phyloP scores from a whole-genome alignment of 2,329 filamentous ascomycete species.

The Tolypocladium sp. region DNA sequence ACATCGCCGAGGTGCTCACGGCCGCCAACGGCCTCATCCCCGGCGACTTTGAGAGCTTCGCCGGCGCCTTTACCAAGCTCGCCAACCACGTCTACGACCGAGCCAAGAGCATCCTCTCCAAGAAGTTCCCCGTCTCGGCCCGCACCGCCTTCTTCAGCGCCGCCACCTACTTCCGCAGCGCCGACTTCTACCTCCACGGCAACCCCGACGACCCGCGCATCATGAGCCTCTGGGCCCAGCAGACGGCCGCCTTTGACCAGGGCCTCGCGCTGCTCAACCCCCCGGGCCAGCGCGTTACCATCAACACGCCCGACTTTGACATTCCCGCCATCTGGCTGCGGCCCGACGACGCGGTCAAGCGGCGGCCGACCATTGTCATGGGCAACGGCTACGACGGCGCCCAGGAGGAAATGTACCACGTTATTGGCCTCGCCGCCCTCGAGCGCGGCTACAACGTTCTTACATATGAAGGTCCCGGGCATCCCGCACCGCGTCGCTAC shows the following conservation, averaged over 20 bases:
- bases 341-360: conserved; percentile 2
- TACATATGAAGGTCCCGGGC: conserved; percentile 37
- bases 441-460: conserved; percentile 30
- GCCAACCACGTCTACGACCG: conserved; percentile 10
- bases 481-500: conserved; percentile 28
- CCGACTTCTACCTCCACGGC: conserved; percentile 32
- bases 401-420: conserved; percentile 32
- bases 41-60: conserved; percentile 15
- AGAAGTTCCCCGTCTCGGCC: conserved; percentile 13
- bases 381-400: conserved; percentile 30
- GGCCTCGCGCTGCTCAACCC: conserved; percentile 23
- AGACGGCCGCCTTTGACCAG: conserved; percentile 25
- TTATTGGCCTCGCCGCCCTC: conserved; percentile 20
- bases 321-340: conserved; percentile 21
- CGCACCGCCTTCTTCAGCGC: conserved; percentile 24
- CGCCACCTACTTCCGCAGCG: conserved; percentile 29
- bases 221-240: conserved; percentile 22
- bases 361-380: conserved; percentile 27
- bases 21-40: conserved; percentile 11
- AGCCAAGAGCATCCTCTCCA: conserved; percentile 4
- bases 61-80: conserved; percentile 10
- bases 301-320: conserved; percentile 19
- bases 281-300: conserved; percentile 20
- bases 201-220: conserved; percentile 30
- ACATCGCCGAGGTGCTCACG: conserved; percentile 22